Percentiles rank a stretch among this genome's conserved stretches.
These are phyloP conservation scores for Carnegiea gigantea DNA, from an alignment of 179 eudicot species.

Conservation along the genomic window DNA sequence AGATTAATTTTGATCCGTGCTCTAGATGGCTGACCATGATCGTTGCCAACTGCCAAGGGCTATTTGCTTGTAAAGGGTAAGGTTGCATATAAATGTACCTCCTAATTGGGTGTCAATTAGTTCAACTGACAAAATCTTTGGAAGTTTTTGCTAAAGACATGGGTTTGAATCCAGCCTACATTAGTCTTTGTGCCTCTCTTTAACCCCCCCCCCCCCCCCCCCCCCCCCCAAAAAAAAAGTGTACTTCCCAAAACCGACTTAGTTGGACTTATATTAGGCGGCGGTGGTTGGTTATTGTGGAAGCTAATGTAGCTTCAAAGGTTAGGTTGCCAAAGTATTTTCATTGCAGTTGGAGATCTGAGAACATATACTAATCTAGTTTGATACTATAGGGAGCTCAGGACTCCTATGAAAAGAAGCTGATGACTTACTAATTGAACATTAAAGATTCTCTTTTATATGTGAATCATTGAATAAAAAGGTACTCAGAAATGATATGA, in stretches of 20 bases:
- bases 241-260: not conserved
- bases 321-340: not conserved
- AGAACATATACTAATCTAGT: not conserved
- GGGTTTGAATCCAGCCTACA: too few relatives aligned
- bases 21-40: not conserved
- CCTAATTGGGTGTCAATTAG: too few relatives aligned
- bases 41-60: not conserved
- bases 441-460: not conserved
- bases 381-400: too few relatives aligned
- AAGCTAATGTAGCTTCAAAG: not conserved
- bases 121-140: too few relatives aligned
- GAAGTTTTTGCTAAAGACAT: too few relatives aligned
- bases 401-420: not conserved
- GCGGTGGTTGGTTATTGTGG: not conserved
- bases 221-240: too few relatives aligned
- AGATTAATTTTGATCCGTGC: not conserved
- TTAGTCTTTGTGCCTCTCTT: too few relatives aligned
- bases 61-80: not conserved
- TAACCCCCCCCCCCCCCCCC: too few relatives aligned
- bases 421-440: too few relatives aligned
- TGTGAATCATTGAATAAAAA: not conserved
- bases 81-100: not conserved
- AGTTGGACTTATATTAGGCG: too few relatives aligned
- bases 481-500: too few relatives aligned
- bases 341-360: not conserved